Conservation (phyloP, 352 stramenopile genomes). For the Globisporangium ultimum region DNA sequence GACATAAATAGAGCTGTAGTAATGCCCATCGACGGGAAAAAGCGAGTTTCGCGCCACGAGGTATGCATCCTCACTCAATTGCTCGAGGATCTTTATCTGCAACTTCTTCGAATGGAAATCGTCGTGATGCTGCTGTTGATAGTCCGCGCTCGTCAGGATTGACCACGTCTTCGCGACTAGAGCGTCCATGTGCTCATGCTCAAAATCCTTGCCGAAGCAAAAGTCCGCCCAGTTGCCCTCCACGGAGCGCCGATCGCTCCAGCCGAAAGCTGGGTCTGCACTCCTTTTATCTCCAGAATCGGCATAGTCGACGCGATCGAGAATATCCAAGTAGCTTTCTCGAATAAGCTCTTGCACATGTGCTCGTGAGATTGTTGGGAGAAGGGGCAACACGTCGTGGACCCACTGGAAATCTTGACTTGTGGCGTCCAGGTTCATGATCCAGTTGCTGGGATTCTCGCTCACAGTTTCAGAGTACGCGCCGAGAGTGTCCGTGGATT, state of each 20-base stretch:
- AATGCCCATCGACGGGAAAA: constrained; percentile 13
- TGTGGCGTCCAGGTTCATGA: neutral
- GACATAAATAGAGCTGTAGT: constrained; percentile 20
- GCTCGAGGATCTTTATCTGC: constrained; percentile 39
- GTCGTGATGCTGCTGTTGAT: constrained; percentile 2
- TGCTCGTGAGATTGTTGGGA: constrained; percentile 11
- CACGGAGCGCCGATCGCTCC: constrained; percentile 22
- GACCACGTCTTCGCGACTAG: constrained; percentile 23
- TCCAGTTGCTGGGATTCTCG: neutral
- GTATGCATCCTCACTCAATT: constrained; percentile 19
- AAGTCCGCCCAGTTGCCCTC: constrained; percentile 17
- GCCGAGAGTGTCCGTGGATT: neutral
- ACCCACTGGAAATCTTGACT: constrained; percentile 15
- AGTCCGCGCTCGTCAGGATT: constrained; percentile 20
- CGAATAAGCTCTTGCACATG: constrained; percentile 3
- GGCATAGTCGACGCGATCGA: constrained; percentile 14
- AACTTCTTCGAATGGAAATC: constrained; percentile 25
- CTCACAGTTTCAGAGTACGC: too few species aligned
- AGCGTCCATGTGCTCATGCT: constrained; percentile 15
- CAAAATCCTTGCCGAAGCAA: constrained; percentile 27
- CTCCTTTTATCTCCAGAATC: constrained; percentile 8
- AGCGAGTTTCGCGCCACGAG: constrained; percentile 21
- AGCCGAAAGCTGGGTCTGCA: constrained; percentile 27
- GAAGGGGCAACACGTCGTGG: constrained; percentile 14
- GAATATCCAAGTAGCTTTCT: constrained; percentile 12